Percentiles rank a stretch among this genome's conserved stretches.
Conservation (phyloP, 257 asterid genomes). For the Prunella vulgaris region DNA sequence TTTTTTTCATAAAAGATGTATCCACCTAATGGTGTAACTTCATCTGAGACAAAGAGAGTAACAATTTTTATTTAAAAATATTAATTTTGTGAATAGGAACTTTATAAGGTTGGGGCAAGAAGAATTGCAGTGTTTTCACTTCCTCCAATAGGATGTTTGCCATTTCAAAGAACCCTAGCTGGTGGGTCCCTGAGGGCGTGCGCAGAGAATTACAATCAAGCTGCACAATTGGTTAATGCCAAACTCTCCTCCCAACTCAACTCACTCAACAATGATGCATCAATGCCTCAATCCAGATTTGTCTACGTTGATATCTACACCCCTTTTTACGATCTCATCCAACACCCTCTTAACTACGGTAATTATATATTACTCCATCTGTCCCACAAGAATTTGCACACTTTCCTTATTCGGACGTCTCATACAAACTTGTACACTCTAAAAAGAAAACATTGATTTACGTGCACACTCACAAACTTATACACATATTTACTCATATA, state of each 20-base stretch:
- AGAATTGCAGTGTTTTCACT: slow-evolving; percentile 37
- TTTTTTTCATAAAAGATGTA: too few species aligned
- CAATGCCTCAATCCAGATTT: slow-evolving; percentile 30
- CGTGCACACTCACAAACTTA: too few species aligned
- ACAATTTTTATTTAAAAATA: too few species aligned
- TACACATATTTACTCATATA: too few species aligned
- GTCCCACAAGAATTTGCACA: too few species aligned
- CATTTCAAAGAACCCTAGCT: slow-evolving; percentile 31
- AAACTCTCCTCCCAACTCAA: slow-evolving; percentile 30
- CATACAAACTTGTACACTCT: too few species aligned
- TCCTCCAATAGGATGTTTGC: slow-evolving; percentile 50
- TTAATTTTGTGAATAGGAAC: too few species aligned
- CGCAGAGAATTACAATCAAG: slow-evolving; percentile 30
- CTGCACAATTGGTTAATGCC: slow-evolving; percentile 32
- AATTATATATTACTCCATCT: too few species aligned
- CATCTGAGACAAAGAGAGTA: too few species aligned
- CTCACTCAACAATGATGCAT: slow-evolving; percentile 18
- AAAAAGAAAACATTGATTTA: too few species aligned
- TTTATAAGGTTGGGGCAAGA: slow-evolving; percentile 47
- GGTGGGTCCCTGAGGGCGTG: slow-evolving; percentile 45
- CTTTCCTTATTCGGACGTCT: too few species aligned
- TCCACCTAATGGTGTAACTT: too few species aligned
- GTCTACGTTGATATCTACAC: slow-evolving; percentile 41
- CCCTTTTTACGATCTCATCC: slow-evolving; percentile 40
- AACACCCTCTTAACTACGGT: slow-evolving; percentile 46